A percentile compares a stretch with the other conserved stretches of the same genome.
Conservation (phyloP, 2,329 filamentous ascomycete genomes). For the Curvularia sp. region DNA sequence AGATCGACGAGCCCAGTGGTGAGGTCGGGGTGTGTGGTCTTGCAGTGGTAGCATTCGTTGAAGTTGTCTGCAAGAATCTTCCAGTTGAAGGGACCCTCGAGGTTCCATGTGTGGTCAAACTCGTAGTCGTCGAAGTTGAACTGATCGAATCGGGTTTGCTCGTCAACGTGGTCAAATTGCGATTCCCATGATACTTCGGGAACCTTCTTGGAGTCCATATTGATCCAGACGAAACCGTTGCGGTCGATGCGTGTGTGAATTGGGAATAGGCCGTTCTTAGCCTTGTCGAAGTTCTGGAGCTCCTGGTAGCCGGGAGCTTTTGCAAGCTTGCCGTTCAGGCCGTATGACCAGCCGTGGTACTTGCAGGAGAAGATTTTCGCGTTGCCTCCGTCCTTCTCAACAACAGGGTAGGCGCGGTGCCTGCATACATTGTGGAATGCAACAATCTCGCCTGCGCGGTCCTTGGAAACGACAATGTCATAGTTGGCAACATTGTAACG, state of each 20-base stretch:
- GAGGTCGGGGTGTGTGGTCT: constrained; percentile 65
- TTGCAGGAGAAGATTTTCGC: constrained; percentile 53
- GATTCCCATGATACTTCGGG: constrained; percentile 43
- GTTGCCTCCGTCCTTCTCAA: constrained; percentile 48
- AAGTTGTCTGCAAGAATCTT: constrained; percentile 62
- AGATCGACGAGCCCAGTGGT: constrained; percentile 63
- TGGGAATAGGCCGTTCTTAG: constrained; percentile 45
- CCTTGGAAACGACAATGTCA: constrained; percentile 50
- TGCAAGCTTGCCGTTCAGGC: constrained; percentile 52
- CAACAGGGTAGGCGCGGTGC: constrained; percentile 55
- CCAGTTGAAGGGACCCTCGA: constrained; percentile 46
- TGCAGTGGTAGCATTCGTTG: constrained; percentile 71
- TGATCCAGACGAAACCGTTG: constrained; percentile 49
- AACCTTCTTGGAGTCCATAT: constrained; percentile 44
- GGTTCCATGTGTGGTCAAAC: constrained; percentile 52
- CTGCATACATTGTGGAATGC: constrained; percentile 57
- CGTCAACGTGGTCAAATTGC: constrained; percentile 41
- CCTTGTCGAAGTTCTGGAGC: constrained; percentile 50
- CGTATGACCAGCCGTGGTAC: constrained; percentile 58
- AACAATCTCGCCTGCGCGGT: constrained; percentile 49
- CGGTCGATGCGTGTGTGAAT: constrained; percentile 44
- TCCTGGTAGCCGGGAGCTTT: constrained; percentile 55
- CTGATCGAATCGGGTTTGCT: constrained; percentile 44
- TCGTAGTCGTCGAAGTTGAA: constrained; percentile 53
- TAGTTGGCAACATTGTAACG: constrained; percentile 56